Conservation (phyloP, 257 asterid genomes). For the Scutellaria baicalensis region DNA sequence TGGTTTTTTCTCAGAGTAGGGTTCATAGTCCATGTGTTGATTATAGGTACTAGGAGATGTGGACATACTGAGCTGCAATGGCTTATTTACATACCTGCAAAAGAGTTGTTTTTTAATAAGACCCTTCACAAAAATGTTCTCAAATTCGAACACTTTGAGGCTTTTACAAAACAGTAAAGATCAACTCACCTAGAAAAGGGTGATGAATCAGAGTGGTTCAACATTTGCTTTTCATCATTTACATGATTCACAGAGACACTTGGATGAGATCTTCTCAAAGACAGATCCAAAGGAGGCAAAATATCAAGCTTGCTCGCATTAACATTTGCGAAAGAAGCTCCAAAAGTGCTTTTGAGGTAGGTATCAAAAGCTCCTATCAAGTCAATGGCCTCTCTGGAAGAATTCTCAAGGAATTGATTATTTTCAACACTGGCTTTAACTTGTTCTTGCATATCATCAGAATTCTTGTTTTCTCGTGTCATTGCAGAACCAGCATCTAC, state of each 20-base stretch:
- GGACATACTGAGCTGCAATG: constrained; percentile 27
- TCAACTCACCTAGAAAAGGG: constrained; percentile 78
- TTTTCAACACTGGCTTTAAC: constrained; percentile 19
- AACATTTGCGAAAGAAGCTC: constrained; percentile 23
- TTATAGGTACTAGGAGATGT: constrained; percentile 36
- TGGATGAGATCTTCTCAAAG: constrained; percentile 59
- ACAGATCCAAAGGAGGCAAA: constrained; percentile 59
- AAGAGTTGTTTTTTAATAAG: constrained; percentile 11
- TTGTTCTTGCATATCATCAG: constrained; percentile 10
- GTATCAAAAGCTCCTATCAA: constrained; percentile 78
- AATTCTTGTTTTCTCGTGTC: constrained; percentile 22
- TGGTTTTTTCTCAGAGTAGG: constrained; percentile 29
- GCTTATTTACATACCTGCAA: constrained; percentile 70
- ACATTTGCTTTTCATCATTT: constrained; percentile 36
- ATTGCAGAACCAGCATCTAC: constrained; percentile 12
- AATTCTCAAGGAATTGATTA: constrained; percentile 18
- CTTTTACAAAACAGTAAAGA: not conserved
- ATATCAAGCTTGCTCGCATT: constrained; percentile 41
- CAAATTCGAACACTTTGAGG: not conserved
- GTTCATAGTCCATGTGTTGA: constrained; percentile 38
- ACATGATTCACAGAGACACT: constrained; percentile 39
- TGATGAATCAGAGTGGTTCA: constrained; percentile 87
- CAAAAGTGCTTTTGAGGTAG: constrained; percentile 29
- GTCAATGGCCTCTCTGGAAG: constrained; percentile 67
- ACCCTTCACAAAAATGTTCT: not conserved